Base-by-base conservation (phyloP, 2,329 filamentous ascomycete species). In the Davidsoniella eucalypti region DNA sequence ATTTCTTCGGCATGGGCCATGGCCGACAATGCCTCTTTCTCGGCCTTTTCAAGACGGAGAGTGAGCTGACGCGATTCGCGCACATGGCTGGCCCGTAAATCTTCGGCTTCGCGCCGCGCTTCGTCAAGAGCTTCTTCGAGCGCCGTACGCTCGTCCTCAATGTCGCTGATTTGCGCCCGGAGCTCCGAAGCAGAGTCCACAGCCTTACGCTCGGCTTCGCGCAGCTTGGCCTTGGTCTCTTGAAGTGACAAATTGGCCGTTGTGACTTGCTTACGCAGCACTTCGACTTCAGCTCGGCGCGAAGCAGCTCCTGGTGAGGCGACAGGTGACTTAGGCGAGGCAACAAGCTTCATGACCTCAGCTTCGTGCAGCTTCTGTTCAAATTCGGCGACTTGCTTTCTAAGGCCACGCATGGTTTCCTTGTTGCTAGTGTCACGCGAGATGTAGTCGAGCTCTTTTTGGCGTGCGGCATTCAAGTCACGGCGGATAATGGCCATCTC, bases 361-460 rank as follows among this genome's bases (percentile, higher is more conserved):
- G 74, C 69, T 52, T 87, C 78, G 56, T 84, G 79, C 4, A 81
- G 68, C 52, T 81, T 75, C 39, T 73, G 73, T 60, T 86, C 82
- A 14, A 87, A 70, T 36, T 84, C 76, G 2, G 72, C 67, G 45
- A 86, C 72, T 52, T 80, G 74, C 44, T 73, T 71, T 61, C 82
- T 83, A 52, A 84, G 72, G 17, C 69, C 67, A 53, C 80, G 79
- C 52, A 82, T 69, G 1, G 68, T 65, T 26, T 81, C 74, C 56
- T 78, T 82, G 56, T 82, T 75, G 5, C 73, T 63, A 8, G 71
- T 66, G 58, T 85, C 82, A n/a, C 78, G 76, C 57, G 83, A 75
- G 26, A 81, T 63, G 47, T 78, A 71, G 16, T 78, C 72, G 14
- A 75, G 71, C 56, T 86, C 82, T 56, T 77, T 81, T 58, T 78